Evolutionary conservation across 306 rosid species (phyloP), one percentile per base, ranked within the genome.

Genomic region (Cicer pinnatifidum): DNA sequence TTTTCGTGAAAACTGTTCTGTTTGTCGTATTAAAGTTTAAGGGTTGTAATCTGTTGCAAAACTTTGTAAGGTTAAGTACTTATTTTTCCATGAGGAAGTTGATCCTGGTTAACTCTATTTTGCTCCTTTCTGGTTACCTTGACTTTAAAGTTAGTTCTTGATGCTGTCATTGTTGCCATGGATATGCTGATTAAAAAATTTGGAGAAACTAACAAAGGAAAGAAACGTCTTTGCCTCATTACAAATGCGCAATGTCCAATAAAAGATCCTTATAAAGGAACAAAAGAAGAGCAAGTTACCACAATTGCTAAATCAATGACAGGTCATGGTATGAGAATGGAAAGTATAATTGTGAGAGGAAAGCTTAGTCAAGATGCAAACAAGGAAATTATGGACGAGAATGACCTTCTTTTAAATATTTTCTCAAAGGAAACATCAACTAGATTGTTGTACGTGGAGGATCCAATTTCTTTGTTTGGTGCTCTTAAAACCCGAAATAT

Each of bases 171-270:
- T 79, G 91, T 93, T 72, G 98, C 92, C 76, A 77, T 93, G 97
- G 98, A 93, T 87, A 86, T 91, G 87, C 70, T 93, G 71, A 93
- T 93, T 46, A 93, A 93, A 84, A 91, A 86, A 79, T 93, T 80
- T 77, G 89, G 88, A 70, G 84, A 77, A 28, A 89, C 97, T 46
- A 81, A 78, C 67, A 91, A 84, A 77, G 97, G 93, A 64, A 93
- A 88, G 82, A 93, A 93, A 73, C 88, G 91, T 41, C 80, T 93
- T 9, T 88, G 92, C 81, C 91, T 93, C 33, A 75, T 93, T 73
- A 93, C 98, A 43, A 88, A 89, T 88, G 98, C 92, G 1, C 78
- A 69, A 6, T 88, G 78, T 73, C 88, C 98, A 28, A 82, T 84
- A 78, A 88, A 93, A 81, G 86, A 87, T 38, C 77, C 98, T 11